phyloP scores from a whole-genome alignment of 768 basidiomycete species.

The Antrodiella citrinella region DNA sequence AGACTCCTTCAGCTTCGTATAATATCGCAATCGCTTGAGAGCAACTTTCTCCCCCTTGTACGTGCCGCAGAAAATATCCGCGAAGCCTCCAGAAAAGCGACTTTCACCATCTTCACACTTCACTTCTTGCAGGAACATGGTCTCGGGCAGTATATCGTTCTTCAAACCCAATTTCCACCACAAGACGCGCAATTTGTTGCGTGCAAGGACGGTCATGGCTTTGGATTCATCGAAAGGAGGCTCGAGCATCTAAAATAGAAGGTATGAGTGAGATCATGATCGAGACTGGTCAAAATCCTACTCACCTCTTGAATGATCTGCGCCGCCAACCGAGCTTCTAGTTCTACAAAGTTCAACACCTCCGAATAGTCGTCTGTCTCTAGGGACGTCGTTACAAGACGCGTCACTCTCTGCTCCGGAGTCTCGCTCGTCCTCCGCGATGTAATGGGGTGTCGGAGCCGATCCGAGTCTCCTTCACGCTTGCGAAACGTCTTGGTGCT shows the following conservation, averaged over 20 bases:
- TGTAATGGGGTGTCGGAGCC: no score
- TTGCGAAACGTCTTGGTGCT: no score
- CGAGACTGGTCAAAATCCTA: neutral
- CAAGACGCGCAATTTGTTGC: neutral
- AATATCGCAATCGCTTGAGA: constrained; percentile 5
- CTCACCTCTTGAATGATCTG: neutral
- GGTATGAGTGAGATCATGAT: neutral
- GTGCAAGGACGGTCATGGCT: neutral
- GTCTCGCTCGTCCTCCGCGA: neutral
- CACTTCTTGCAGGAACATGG: neutral
- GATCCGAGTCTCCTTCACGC: no score
- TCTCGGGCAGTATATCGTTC: neutral
- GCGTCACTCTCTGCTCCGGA: neutral
- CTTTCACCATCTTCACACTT: neutral
- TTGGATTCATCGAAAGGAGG: neutral
- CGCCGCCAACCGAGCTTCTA: neutral
- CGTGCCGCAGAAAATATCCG: neutral
- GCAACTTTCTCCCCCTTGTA: neutral
- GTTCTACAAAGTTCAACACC: neutral
- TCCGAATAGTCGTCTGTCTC: neutral
- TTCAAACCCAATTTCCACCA: neutral
- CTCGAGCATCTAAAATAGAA: neutral
- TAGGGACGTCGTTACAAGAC: neutral
- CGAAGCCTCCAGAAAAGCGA: neutral
- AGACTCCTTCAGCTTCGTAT: neutral